These are phyloP conservation scores for Rhodotorula mucilaginosa DNA, from an alignment of 1,284 basidiomycete species.

Conservation along the genomic window DNA sequence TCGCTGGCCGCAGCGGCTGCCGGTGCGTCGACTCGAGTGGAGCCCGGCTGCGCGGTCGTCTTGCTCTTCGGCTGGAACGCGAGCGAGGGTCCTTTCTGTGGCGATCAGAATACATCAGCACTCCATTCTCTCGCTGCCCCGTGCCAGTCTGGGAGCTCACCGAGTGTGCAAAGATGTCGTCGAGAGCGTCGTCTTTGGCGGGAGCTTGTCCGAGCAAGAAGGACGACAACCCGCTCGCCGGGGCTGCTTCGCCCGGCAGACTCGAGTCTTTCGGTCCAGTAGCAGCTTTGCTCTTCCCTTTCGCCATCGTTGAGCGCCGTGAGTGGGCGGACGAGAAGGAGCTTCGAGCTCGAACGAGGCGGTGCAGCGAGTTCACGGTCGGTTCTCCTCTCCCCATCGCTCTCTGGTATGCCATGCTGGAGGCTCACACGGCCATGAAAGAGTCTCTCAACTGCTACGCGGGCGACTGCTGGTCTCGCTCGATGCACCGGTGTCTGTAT, in stretches of 20 bases:
- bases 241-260: not conserved
- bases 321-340: not conserved
- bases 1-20: not conserved
- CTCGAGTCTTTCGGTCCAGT: not conserved
- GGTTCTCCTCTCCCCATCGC: not conserved
- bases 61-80: conserved; percentile 25
- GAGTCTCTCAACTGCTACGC: no score
- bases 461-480: no score
- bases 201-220: conserved; percentile 34
- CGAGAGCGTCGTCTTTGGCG: conserved; percentile 22
- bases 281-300: conserved; percentile 15
- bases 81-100: conserved; percentile 30
- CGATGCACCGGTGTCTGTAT: no score
- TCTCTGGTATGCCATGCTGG: no score
- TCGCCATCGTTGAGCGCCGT: conserved; percentile 11
- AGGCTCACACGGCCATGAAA: no score
- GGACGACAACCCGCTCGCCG: conserved; percentile 19
- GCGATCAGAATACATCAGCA: not conserved
- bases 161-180: conserved; percentile 39
- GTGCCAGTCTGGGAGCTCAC: not conserved
- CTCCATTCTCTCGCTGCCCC: not conserved
- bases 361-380: not conserved
- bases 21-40: not conserved
- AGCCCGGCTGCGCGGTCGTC: not conserved
- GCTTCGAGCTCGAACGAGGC: not conserved